Evolutionary conservation across 495 filamentous ascomycete species (phyloP), one percentile per base, ranked within the genome.

Genomic region (Ramalina peruviana): DNA sequence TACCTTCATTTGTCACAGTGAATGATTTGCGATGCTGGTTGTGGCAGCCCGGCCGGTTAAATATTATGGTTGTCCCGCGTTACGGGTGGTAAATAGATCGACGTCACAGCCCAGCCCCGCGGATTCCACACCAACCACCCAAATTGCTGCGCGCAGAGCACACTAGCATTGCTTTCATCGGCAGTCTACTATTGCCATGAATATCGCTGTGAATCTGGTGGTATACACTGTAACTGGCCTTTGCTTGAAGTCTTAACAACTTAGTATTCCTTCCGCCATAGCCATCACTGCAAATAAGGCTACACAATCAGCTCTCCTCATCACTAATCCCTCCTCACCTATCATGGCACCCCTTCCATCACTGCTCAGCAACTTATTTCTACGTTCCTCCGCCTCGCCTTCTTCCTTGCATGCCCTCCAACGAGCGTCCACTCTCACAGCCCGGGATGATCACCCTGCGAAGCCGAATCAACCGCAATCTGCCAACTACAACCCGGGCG

Each of bases 401-500:
- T 23, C 39, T 3, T 23, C 38, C 25, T 36, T 52, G 30, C 54
- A 40, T 25, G 52, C 55, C 2, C 52, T 58, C 16, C 38, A 54
- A 46, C 39, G 39, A 17, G 52, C 33, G 10, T 48, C 48, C 21
- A 51, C 51, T 40, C 47, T 54, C 21, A 21, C 16, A 5, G 52
- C 49, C 23, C 48, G 55, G 7, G 52, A 54, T 27, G 26, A 40
- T 2, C 30, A 33, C 30, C 30, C 30, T 13, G 46, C 46, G 12
- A 47, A 42, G n/a, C 40, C 33, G 3, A 21, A 48, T 21, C 48
- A 27, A 13, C 46, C 46, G 10, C 16, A 50, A 49, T 19, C 37
- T 46, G 36, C 51, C 25, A 12, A 25, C 15, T 65, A 62, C 42
- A 66, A 71, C 21, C 61, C 65, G 16, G 64, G 62, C 20, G 53